Evolutionary conservation across 179 eudicot species (phyloP), one percentile per base, ranked within the genome.

Genomic region (Beta macrorhiza): DNA sequence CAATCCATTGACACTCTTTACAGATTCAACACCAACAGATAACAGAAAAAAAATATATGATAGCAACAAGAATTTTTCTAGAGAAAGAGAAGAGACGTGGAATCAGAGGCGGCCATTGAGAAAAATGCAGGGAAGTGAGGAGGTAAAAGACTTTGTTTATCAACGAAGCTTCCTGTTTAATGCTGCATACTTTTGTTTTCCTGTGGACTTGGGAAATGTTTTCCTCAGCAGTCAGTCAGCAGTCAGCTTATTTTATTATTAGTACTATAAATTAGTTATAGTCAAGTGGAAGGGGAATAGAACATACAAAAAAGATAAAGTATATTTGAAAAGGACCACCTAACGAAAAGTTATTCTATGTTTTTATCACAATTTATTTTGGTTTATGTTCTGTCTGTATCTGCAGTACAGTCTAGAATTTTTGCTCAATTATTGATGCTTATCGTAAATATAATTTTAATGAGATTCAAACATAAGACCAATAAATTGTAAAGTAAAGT

Each of bases 41-140:
- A 11, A 74, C 56, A 37, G 15, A 12, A 13, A 57, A 32, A 16
- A 29, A 29, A 57, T 20, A 61, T 5, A 16, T 13, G 20, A 49
- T 49, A 42, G 13, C 74, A 68, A 42, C 47, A 67, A 14, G 47
- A 67, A 16, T 67, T 32, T 11, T 68, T 68, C 70, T 29, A 29
- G 29, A 47, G 29, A 45, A 57, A 61, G 58, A 68, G 79, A 44
- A 68, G 61, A 56, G 32, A 90, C 93, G 88, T 86, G 78, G 86
- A 81, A 78, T 70, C 49, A 42, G 77, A 79, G n/a, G 77, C 83
- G 17, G 83, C 90, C 90, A 85, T 29, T 29, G 32, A 29, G 32
- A 29, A 29, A 29, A 29, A 14, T 22, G 76, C 76, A 73, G 58
- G 51, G 16, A n/a, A 29, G 1, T 29, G 32, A 29, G 32, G 32